Evolutionary conservation across 2,329 filamentous ascomycete species (phyloP), one percentile per base, ranked within the genome.

Genomic region (Botrytis deweyae): DNA sequence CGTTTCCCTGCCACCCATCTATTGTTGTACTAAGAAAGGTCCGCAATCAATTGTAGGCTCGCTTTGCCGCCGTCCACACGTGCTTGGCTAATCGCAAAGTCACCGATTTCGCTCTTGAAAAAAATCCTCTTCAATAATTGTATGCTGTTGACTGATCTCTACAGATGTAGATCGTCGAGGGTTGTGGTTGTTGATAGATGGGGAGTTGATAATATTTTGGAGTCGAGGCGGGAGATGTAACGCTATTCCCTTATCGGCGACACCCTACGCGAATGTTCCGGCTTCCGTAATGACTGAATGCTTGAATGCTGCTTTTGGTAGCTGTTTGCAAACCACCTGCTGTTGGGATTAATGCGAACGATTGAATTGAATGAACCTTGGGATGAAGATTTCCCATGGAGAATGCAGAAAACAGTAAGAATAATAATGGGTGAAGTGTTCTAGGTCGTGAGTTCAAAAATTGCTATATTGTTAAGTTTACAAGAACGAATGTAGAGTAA

Each of bases 191-290:
- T 70, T 59, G 36, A 59, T 68, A 46, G 49, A 59, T 52, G 42
- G 40, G 64, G n/a, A 59, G 42, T 44, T 69, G 63, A 46, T 61
- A 69, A 61, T 68, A 72, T 68, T 69, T 72, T 68, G 70, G 70
- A 64, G 64, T 69, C 71, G 71, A 72, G 62, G 63, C 49, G 52
- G 52, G n/a, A 72, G 42, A 72, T 61, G 52, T 72, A 20, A 58
- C 71, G 71, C 71, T 73, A 73, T 67, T 73, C 71, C 71, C 64
- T 73, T 73, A 73, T 69, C 71, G 64, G 71, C 25, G 42, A 69
- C 25, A 18, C 62, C 63, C 25, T 49, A 70, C 40, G 68, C 68
- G 68, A 70, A 33, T 7, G 44, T 63, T 46, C 44, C 38, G 52
- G 58, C 20, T 61, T 22, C 58, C 52, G 68, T 61, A 63, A 63